Conservation (phyloP, 164 flowering plant genomes). For the Pachysandra terminalis region DNA sequence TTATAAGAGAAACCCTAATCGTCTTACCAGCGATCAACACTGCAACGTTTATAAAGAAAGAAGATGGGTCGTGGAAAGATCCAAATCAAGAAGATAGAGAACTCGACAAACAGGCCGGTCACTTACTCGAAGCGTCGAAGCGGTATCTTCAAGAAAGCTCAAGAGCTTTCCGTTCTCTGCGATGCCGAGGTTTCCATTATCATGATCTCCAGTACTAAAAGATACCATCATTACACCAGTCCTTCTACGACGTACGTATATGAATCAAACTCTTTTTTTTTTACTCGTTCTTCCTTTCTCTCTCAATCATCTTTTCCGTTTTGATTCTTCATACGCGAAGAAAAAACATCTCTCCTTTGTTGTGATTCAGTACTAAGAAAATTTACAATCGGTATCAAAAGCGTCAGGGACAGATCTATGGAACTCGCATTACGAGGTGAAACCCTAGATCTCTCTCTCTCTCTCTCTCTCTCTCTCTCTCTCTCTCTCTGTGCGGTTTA, state of each 20-base stretch:
- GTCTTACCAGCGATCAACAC: too few relatives aligned
- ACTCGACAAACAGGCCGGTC: constrained; percentile 65
- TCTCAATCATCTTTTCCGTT: too few relatives aligned
- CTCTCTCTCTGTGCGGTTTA: too few relatives aligned
- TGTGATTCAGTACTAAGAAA: constrained; percentile 43
- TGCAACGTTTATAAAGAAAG: too few relatives aligned
- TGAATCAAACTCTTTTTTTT: background rate
- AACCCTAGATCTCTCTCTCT: constrained; percentile 1
- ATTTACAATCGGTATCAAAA: constrained; percentile 57
- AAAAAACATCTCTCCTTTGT: too few relatives aligned
- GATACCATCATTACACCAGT: constrained; percentile 49
- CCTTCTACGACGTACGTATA: constrained; percentile 39
- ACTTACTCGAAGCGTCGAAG: constrained; percentile 68
- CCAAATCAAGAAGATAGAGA: constrained; percentile 66
- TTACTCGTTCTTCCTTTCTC: background rate
- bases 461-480: background rate
- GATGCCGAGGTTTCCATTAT: constrained; percentile 69
- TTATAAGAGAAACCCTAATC: too few relatives aligned
- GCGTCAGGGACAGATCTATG: constrained; percentile 44
- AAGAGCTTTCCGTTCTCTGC: constrained; percentile 63
- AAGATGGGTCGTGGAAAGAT: constrained; percentile 73
- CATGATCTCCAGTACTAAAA: constrained; percentile 47
- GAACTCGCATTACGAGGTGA: constrained; percentile 64
- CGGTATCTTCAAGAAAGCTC: constrained; percentile 71
- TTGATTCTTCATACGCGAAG: too few relatives aligned